A percentile compares a stretch with the other conserved stretches of the same genome.
These are phyloP conservation scores for Lasiodiplodia sp. DNA, from an alignment of 2,329 filamentous ascomycete genomes.

Conservation along the genomic window DNA sequence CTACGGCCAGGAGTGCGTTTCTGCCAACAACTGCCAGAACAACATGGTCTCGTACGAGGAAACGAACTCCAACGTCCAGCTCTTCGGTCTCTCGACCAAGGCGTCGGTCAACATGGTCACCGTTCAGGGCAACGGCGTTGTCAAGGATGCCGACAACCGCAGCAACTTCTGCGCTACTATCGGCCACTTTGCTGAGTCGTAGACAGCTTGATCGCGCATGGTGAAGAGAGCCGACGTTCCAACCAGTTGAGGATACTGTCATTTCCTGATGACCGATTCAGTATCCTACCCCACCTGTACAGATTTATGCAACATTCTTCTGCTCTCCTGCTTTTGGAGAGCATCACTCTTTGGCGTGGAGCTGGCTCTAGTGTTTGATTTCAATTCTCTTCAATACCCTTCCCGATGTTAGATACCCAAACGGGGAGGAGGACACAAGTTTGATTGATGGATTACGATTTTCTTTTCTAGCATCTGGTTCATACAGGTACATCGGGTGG, in stretches of 20 bases:
- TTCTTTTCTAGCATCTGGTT: constrained; percentile 15
- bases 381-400: constrained; percentile 17
- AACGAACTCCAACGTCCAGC: constrained; percentile 51
- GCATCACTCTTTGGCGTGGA: constrained; percentile 23
- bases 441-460: constrained; percentile 9
- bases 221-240: not conserved
- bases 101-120: constrained; percentile 59
- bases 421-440: constrained; percentile 6
- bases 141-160: constrained; percentile 54
- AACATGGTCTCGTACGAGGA: constrained; percentile 57
- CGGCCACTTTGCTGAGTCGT: constrained; percentile 37
- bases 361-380: constrained; percentile 21
- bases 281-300: constrained; percentile 19
- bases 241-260: constrained; percentile 12
- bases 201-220: not conserved
- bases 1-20: constrained; percentile 60
- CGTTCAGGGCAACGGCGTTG: constrained; percentile 43
- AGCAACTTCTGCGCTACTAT: constrained; percentile 59
- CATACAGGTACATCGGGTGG: constrained; percentile 15
- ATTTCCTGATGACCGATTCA: constrained; percentile 5
- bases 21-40: constrained; percentile 58
- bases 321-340: constrained; percentile 1
- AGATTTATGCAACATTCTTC: constrained; percentile 24
- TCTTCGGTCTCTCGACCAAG: constrained; percentile 58
- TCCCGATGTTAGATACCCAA: constrained; percentile 25